phyloP scores from a whole-genome alignment of 495 filamentous ascomycete species.

The Penicillium simplicissimum region DNA sequence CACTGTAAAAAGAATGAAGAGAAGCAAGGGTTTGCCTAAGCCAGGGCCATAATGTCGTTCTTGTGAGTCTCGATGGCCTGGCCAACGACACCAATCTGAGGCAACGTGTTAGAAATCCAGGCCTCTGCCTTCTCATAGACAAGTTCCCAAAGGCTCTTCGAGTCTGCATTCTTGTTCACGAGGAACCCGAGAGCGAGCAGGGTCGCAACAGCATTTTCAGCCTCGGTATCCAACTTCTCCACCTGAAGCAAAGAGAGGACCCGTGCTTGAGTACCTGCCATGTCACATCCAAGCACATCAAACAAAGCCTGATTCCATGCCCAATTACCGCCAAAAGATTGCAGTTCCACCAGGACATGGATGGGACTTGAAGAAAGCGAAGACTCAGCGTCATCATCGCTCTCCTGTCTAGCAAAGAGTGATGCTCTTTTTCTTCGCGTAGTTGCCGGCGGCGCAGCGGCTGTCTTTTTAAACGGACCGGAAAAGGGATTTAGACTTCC shows the following conservation, averaged over 20 bases:
- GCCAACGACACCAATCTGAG: not conserved
- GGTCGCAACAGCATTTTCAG: slow-evolving; percentile 40
- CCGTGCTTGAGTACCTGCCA: not conserved
- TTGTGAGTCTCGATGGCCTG: not conserved
- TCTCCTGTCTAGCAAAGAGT: not conserved
- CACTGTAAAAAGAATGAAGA: no score
- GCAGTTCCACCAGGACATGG: slow-evolving; percentile 12
- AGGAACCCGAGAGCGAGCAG: slow-evolving; percentile 52
- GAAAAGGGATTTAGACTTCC: not conserved
- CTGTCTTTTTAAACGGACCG: not conserved
- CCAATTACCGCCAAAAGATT: slow-evolving; percentile 18
- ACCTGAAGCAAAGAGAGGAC: slow-evolving; percentile 8
- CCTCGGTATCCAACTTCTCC: slow-evolving; percentile 1
- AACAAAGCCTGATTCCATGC: slow-evolving; percentile 12
- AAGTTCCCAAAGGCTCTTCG: slow-evolving; percentile 57
- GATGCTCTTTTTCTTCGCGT: not conserved
- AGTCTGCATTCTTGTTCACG: slow-evolving; percentile 35
- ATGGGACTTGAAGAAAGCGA: not conserved
- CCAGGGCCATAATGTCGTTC: not conserved
- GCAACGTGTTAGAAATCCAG: slow-evolving; percentile 24
- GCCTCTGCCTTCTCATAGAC: slow-evolving; percentile 37
- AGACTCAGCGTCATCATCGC: not conserved
- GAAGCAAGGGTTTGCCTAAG: not conserved
- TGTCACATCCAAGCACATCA: not conserved
- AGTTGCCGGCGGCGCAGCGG: not conserved